A percentile compares a stretch with the other conserved stretches of the same genome.
Conservation (phyloP, 768 basidiomycete species). For the Pulveroboletus ravenelii region DNA sequence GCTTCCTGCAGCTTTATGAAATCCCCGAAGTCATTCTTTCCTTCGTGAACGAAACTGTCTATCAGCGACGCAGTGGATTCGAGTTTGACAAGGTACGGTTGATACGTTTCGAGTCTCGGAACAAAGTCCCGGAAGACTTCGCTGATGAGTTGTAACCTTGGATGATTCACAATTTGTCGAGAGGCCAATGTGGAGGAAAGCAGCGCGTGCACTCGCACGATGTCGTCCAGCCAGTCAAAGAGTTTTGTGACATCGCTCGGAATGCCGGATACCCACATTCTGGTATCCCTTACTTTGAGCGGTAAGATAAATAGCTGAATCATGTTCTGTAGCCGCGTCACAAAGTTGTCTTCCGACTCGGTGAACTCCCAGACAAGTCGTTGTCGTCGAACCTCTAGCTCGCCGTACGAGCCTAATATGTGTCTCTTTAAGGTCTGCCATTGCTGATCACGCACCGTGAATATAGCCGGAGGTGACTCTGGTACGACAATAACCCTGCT, state of each 20-base stretch:
- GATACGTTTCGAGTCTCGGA: constrained; percentile 71
- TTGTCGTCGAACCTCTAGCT: constrained; percentile 56
- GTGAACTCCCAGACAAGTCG: constrained; percentile 65
- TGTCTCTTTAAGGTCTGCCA: constrained; percentile 22
- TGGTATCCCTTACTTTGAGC: constrained; percentile 64
- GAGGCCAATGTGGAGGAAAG: constrained; percentile 48
- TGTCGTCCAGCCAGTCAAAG: constrained; percentile 88
- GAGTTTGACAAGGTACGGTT: constrained; percentile 77
- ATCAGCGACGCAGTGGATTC: constrained; percentile 55
- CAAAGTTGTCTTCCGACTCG: constrained; percentile 64
- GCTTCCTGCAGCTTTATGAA: constrained; percentile 70
- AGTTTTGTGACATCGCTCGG: constrained; percentile 64
- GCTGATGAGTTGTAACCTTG: constrained; percentile 51
- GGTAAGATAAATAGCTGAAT: constrained; percentile 74
- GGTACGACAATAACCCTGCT: constrained; percentile 5
- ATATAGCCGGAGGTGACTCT: constrained; percentile 5
- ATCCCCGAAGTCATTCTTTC: constrained; percentile 74
- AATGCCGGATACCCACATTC: constrained; percentile 77
- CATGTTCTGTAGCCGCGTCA: constrained; percentile 60
- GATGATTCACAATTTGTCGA: constrained; percentile 37
- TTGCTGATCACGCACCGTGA: constrained; percentile 14
- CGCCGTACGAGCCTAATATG: constrained; percentile 35
- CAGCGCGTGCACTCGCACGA: constrained; percentile 69
- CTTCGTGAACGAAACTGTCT: constrained; percentile 43
- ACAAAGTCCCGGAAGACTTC: constrained; percentile 58